Percentiles rank a stretch among this genome's conserved stretches.
phyloP scores from a whole-genome alignment of 1,284 basidiomycete species.

The Ustilago lituana region DNA sequence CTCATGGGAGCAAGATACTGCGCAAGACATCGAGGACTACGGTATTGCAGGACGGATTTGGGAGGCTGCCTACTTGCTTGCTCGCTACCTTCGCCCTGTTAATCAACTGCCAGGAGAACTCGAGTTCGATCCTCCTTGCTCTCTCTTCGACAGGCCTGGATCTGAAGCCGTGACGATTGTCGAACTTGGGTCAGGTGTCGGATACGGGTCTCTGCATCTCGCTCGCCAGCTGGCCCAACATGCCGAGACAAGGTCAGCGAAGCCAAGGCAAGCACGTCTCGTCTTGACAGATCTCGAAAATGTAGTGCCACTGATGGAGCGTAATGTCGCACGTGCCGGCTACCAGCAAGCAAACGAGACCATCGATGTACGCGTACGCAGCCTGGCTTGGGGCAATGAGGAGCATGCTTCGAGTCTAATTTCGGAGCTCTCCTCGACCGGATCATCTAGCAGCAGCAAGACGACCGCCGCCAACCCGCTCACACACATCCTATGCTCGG shows the following conservation, averaged over 20 bases:
- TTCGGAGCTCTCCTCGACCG: slow-evolving; percentile 2
- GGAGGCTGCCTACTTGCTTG: slow-evolving; percentile 62
- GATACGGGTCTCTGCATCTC: slow-evolving; percentile 61
- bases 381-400: slow-evolving; percentile 58
- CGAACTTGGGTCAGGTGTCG: slow-evolving; percentile 64
- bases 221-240: slow-evolving; percentile 40
- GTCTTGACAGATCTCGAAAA: slow-evolving; percentile 63
- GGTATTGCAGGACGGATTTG: slow-evolving; percentile 66
- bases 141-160: slow-evolving; percentile 24
- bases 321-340: slow-evolving; percentile 50
- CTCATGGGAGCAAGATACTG: slow-evolving; percentile 53
- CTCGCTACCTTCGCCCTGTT: slow-evolving; percentile 47
- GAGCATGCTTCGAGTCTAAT: slow-evolving; percentile 32
- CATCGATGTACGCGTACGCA: slow-evolving; percentile 33
- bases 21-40: slow-evolving; percentile 57
- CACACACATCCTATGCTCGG: slow-evolving; percentile 63
- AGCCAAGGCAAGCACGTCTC: slow-evolving; percentile 11
- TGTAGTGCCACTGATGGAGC: slow-evolving; percentile 58
- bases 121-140: slow-evolving; percentile 61
- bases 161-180: slow-evolving; percentile 27
- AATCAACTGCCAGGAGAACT: neutral
- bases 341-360: slow-evolving; percentile 5
- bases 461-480: slow-evolving; percentile 10
- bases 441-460: neutral
- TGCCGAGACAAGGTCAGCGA: neutral